Base-by-base conservation (phyloP, 495 filamentous ascomycete species). In the Tuber indicum region DNA sequence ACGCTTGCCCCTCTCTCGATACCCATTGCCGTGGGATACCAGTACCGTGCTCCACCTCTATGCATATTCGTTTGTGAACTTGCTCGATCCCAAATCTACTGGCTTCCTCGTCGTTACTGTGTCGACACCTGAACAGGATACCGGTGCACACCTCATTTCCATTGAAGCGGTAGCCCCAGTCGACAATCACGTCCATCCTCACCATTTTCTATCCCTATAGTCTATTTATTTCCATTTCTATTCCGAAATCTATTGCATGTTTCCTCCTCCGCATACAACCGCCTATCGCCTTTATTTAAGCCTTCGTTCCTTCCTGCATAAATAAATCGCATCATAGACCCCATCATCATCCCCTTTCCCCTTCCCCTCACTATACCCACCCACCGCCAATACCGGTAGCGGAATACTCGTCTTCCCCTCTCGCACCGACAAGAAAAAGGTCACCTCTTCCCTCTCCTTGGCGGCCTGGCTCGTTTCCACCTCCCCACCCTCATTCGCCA, bases 241-340 rank as follows among this genome's bases (percentile, higher is more conserved):
- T n/a, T 66, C 23, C 3, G 9, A 26, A 66, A 66, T 16, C 58
- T 32, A 17, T 32, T 32, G 58, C 58, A 66, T 66, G 58, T 66
- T 66, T 66, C n/a, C 26, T 26, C 52, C 52, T 62, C 52, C 52
- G 9, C 58, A 32, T 66, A 16, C n/a, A 66, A 17, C 58, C 58
- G 58, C 58, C 58, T 66, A 66, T 32, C 26, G n/a, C 26, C 26
- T 17, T 66, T 16, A 32, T 17, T 66, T 16, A 32, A 66, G n/a
- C 52, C 52, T 62, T 16, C n/a, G 0, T 66, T 66, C 12, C 9
- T 66, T 32, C 58, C 58, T 32, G 58, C 58, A 66, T 66, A 66
- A 71, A 75, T 42, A 71, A 72, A 43, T 36, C 39, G 42, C 19
- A 21, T n/a, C 16, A 36, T 45, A 74, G 21, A 74, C 41, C 45